phyloP scores from a whole-genome alignment of 306 rosid genomes.

The Senna siamea region DNA sequence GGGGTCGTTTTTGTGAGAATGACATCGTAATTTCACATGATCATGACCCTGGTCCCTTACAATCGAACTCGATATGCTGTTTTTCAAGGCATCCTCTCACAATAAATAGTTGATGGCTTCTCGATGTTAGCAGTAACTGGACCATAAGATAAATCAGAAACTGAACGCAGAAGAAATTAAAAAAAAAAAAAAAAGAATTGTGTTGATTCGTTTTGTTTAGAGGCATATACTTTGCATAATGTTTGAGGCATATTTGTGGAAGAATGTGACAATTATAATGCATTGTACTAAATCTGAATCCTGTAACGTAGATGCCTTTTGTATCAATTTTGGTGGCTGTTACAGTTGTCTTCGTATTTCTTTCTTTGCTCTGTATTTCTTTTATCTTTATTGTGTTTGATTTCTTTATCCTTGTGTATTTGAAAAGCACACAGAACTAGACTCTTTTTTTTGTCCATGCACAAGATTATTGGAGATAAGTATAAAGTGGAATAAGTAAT shows the following conservation, averaged over 20 bases:
- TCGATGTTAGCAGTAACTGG: not conserved
- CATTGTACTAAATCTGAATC: not conserved
- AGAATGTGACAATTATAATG: not conserved
- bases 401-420: not conserved
- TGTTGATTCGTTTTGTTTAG: not conserved
- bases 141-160: too few species aligned
- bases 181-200: not conserved
- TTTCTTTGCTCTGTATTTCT: not conserved
- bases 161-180: not conserved
- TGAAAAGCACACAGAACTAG: too few species aligned
- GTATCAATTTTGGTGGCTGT: not conserved
- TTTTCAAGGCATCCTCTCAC: not conserved
- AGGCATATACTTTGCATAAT: conserved; percentile 7
- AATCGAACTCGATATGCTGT: not conserved
- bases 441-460: too few species aligned
- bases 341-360: not conserved
- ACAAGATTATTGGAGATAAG: too few species aligned
- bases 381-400: not conserved
- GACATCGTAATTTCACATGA: not conserved
- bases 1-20: not conserved
- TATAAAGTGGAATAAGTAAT: too few species aligned
- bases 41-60: not conserved
- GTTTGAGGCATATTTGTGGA: conserved; percentile 16
- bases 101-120: not conserved
- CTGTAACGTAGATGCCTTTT: not conserved